Evolutionary conservation across 176 grass and related monocot genomes (phyloP).

Genomic region (Pontederia crassipes): DNA sequence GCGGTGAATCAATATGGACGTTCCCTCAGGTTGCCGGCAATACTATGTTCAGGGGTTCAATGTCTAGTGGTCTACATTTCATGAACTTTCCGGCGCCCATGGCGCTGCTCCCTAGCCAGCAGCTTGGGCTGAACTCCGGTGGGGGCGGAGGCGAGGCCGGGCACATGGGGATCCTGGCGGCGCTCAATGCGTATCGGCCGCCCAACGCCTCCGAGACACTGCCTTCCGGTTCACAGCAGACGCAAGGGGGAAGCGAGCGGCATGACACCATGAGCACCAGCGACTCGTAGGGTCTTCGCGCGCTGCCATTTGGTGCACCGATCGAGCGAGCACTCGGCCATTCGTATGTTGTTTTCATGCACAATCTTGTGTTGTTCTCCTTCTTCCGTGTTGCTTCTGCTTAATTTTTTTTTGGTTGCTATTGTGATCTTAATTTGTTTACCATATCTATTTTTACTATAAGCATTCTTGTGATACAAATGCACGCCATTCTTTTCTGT

Average conservation of each 20-base stretch:
- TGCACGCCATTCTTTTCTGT: conserved; percentile 1
- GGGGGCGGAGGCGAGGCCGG: conserved; percentile 34
- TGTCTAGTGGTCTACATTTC: conserved; percentile 5
- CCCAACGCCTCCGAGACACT: conserved; percentile 36
- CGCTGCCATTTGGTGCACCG: too few relatives aligned
- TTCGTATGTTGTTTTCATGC: too few relatives aligned
- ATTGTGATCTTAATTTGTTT: not conserved
- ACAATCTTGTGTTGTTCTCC: too few relatives aligned
- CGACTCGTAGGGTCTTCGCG: conserved; percentile 55
- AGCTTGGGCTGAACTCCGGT: conserved; percentile 56
- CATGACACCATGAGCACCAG: conserved; percentile 95
- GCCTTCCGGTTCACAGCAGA: conserved; percentile 26
- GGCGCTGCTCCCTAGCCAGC: conserved; percentile 76
- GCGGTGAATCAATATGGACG: conserved; percentile 13
- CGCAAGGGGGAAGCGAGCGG: conserved; percentile 35
- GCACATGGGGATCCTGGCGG: conserved; percentile 74
- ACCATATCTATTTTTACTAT: not conserved
- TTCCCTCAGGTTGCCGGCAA: not conserved
- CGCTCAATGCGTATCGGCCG: conserved; percentile 76
- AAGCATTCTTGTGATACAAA: not conserved
- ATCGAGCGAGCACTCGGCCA: too few relatives aligned
- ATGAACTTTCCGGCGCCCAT: conserved; percentile 82
- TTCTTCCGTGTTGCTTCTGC: too few relatives aligned
- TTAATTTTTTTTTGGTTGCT: too few relatives aligned
- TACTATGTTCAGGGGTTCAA: not conserved